Base-by-base conservation (phyloP, 306 rosid species). In the Trichosanthes truncata region DNA sequence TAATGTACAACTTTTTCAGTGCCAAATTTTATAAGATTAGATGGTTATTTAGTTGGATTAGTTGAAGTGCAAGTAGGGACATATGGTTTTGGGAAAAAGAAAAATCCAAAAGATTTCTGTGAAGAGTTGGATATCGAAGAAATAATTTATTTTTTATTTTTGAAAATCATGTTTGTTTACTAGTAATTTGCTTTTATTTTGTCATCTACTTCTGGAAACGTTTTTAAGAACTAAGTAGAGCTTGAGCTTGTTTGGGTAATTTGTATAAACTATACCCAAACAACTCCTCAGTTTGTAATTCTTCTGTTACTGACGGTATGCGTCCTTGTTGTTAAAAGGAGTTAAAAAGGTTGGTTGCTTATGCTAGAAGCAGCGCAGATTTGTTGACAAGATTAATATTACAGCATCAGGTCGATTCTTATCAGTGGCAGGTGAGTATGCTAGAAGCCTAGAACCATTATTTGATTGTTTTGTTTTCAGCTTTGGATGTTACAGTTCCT, bases 361-460 rank as follows among this genome's bases (percentile, higher is more conserved):
- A 92, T 85, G 97, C 98, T 77, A 87, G 86, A 84, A 95, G 98
- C 85, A 93, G 96, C 83, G 97, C 95, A 83, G 88, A 81, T 68
- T 87, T 91, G 85, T 77, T 95, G 90, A 74, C 79, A 56, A 90
- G 86, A 83, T 90, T 95, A 80, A 51, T 90, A 61, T 60, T 66
- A 78, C 86, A 91, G 84, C 89, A 89, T 72, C 90, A 89, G 84
- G 83, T 51, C 77, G 93, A 89, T 81, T 84, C 90, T 36, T 86
- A 81, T 80, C 87, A 82, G 84, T 95, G 98, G 97, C 96, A 95
- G 97, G 98, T 89, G 41, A 80, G 84, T 80, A 76, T 74, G 36
- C 78, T 38, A 38, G 23, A 49, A 33, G 60, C 78, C 78, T 38
- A 38, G 23, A 49, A 33, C 77, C 78, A 49, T 9, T 8, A 14